A percentile compares a stretch with the other conserved stretches of the same genome.
Conservation (phyloP, 139 green algal genomes). For the Gonium pectorale region DNA sequence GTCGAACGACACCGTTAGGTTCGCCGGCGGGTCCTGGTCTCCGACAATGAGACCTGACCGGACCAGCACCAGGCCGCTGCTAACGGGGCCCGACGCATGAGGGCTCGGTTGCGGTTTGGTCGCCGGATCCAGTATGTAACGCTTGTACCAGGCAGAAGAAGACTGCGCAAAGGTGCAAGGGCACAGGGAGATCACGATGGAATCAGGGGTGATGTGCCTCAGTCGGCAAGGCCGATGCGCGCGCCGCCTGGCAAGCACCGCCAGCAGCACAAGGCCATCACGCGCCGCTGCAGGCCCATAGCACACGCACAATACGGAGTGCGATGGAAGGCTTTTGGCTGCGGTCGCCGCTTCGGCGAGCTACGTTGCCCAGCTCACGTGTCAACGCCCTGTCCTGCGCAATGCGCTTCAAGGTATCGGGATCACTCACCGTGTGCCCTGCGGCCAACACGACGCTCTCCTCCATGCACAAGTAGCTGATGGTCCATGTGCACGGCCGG, state of each 20-base stretch:
- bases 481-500: not conserved
- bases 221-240: no score
- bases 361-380: no score
- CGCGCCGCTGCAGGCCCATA: no score
- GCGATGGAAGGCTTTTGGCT: no score
- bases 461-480: not conserved
- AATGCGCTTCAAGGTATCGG: no score
- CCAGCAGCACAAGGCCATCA: no score
- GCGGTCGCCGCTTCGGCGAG: no score
- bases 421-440: not conserved
- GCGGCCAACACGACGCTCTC: not conserved
- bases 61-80: conserved; percentile 1
- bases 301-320: no score
- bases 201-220: no score
- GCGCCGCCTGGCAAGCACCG: no score
- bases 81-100: not conserved
- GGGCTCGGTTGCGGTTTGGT: not conserved
- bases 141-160: not conserved
- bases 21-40: not conserved
- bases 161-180: not conserved
- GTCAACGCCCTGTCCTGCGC: not conserved
- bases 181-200: not conserved
- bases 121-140: not conserved
- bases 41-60: not conserved
- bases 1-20: not conserved